phyloP scores from a whole-genome alignment of 352 stramenopile genomes.

The Vaucheria bursata region DNA sequence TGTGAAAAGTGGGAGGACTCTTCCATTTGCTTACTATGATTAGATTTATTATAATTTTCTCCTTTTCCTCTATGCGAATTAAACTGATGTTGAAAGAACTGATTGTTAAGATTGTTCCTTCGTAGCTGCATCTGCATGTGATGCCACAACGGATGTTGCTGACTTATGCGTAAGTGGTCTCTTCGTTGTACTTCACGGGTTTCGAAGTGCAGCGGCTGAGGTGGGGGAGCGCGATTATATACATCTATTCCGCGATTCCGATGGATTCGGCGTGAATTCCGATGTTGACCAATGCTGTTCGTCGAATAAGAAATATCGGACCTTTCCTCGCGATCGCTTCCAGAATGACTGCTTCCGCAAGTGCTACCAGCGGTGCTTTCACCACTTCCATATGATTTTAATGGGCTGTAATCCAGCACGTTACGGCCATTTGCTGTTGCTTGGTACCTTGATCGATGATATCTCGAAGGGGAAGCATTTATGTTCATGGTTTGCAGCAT shows the following conservation, averaged over 20 bases:
- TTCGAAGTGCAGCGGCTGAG: background rate
- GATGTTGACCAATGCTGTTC: no score
- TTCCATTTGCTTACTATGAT: background rate
- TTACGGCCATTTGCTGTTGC: no score
- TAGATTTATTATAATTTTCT: background rate
- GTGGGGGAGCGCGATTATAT: no score
- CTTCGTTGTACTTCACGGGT: background rate
- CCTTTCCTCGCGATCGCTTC: background rate
- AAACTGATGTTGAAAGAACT: background rate
- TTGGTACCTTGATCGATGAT: no score
- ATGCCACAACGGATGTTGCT: background rate
- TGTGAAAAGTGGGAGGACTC: background rate
- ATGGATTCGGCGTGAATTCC: no score
- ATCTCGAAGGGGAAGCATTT: no score
- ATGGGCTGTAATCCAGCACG: slow-evolving; percentile 1
- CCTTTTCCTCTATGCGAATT: background rate
- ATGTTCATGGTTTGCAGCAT: no score
- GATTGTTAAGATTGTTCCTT: background rate
- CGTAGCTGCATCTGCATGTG: background rate
- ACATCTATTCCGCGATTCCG: no score
- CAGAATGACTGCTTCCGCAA: background rate
- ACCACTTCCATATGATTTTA: background rate
- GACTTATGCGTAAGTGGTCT: background rate
- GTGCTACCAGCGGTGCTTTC: background rate
- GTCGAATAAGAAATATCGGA: no score